phyloP scores from a whole-genome alignment of 768 basidiomycete species.

The Tulasnella sp. region DNA sequence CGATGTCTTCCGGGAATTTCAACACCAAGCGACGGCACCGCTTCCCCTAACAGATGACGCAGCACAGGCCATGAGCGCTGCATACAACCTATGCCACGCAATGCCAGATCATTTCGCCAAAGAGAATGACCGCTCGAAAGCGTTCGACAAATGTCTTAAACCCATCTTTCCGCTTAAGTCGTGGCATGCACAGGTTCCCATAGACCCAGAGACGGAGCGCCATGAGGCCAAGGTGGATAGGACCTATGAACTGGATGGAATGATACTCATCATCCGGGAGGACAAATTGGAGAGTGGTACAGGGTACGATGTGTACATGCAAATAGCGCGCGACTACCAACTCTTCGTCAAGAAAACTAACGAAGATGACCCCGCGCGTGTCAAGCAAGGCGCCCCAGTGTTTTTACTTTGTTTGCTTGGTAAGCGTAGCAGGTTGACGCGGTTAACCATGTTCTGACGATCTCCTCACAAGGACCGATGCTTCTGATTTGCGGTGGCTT shows the following conservation, averaged over 20 bases:
- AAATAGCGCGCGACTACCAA: background rate
- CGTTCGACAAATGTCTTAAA: background rate
- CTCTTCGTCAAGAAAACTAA: background rate
- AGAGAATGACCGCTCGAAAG: background rate
- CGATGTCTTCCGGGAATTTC: constrained; percentile 22
- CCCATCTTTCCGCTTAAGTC: background rate
- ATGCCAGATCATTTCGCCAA: background rate
- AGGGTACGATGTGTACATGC: constrained; percentile 23
- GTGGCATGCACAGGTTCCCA: background rate
- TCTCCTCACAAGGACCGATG: too few species aligned
- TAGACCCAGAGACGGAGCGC: background rate
- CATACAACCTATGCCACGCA: background rate
- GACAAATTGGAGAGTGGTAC: constrained; percentile 19
- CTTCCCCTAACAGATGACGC: background rate
- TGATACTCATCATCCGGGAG: background rate
- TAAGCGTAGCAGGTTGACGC: too few species aligned
- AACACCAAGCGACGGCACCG: background rate
- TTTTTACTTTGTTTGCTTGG: too few species aligned
- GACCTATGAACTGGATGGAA: background rate
- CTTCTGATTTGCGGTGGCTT: too few species aligned
- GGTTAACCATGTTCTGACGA: too few species aligned
- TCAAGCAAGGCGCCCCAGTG: too few species aligned
- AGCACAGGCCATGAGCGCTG: background rate
- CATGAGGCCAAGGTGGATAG: background rate
- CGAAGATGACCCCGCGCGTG: too few species aligned